A percentile compares a stretch with the other conserved stretches of the same genome.
Conservation (phyloP, 805 yeast species). For the Brettanomyces anomalus region DNA sequence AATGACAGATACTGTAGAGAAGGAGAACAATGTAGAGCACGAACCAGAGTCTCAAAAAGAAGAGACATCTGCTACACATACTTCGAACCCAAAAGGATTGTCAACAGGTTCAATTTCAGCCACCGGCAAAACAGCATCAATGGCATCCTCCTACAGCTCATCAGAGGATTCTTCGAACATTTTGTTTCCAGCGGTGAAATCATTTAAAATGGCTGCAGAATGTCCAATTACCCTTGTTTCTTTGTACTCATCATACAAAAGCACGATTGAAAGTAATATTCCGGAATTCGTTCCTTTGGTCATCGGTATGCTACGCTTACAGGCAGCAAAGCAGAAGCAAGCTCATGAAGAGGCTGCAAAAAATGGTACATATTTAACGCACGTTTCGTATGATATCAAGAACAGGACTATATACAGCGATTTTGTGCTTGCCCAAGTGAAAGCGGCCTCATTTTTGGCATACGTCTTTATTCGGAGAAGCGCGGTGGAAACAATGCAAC, state of each 20-base stretch:
- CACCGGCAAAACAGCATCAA: neutral
- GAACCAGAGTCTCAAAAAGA: neutral
- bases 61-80: neutral
- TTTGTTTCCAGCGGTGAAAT: constrained; percentile 59
- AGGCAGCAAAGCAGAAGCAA: constrained; percentile 72
- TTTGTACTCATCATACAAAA: constrained; percentile 78
- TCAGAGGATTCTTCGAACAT: constrained; percentile 37
- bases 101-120: neutral
- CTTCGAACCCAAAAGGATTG: neutral
- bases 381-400: constrained; percentile 65
- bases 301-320: constrained; percentile 60
- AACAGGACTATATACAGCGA: constrained; percentile 74
- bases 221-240: constrained; percentile 97
- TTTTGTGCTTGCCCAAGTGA: constrained; percentile 86
- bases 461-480: constrained; percentile 83
- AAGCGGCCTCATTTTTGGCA: constrained; percentile 91
- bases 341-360: constrained; percentile 52
- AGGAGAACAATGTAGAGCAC: neutral
- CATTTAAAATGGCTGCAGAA: constrained; percentile 89
- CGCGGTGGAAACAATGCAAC: constrained; percentile 53
- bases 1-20: neutral
- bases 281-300: constrained; percentile 77
- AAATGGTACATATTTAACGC: constrained; percentile 51
- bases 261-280: constrained; percentile 58
- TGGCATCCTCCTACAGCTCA: constrained; percentile 24